Evolutionary conservation across 345 rosid species (phyloP).

Genomic region (Raphanus raphanistrum): DNA sequence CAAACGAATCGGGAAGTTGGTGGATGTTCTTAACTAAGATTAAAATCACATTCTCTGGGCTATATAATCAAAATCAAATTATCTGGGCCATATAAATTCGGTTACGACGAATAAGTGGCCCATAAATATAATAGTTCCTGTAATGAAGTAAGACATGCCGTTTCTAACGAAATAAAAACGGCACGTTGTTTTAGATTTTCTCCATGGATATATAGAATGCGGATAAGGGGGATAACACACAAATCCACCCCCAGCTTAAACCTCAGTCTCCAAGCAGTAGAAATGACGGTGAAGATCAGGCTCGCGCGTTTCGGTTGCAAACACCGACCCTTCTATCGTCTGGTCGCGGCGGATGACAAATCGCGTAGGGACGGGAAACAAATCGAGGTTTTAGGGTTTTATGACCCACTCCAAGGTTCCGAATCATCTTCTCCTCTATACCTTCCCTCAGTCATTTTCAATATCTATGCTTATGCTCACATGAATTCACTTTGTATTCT

Average conservation of each 20-base stretch:
- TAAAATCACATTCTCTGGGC: neutral
- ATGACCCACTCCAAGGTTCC: conserved; percentile 75
- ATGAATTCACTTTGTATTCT: neutral
- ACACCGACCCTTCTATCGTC: conserved; percentile 69
- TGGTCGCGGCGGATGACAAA: conserved; percentile 81
- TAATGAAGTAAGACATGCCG: neutral
- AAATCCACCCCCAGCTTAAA: neutral
- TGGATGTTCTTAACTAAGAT: neutral
- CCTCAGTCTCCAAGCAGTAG: neutral
- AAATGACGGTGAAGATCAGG: conserved; percentile 74
- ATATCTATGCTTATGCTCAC: neutral
- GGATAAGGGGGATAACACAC: neutral
- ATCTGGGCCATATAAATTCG: neutral
- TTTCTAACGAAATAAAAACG: neutral
- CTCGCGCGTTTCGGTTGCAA: conserved; percentile 77
- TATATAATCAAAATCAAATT: neutral
- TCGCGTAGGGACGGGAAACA: conserved; percentile 87
- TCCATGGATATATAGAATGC: neutral
- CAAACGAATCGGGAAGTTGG: neutral
- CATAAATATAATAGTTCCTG: neutral
- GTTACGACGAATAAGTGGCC: neutral
- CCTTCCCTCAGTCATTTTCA: neutral
- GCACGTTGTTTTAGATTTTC: neutral
- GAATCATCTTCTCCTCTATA: neutral
- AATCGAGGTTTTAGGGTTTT: conserved; percentile 76